phyloP scores from a whole-genome alignment of 148 eudicot genomes.

The Pharnaceum exiguum region DNA sequence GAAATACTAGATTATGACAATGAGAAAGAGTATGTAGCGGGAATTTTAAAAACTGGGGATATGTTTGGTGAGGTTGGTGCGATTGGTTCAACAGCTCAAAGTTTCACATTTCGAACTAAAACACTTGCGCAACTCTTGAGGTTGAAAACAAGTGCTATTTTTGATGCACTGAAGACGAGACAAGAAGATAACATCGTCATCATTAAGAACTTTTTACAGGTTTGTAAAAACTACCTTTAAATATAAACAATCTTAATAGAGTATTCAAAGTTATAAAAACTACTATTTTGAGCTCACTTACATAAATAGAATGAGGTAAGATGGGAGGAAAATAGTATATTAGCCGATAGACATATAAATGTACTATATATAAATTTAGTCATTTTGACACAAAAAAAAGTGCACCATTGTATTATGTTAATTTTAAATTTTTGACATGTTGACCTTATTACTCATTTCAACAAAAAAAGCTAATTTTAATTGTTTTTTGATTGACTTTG shows the following conservation, averaged over 20 bases:
- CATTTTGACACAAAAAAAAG: too few species aligned
- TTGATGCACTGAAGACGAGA: constrained; percentile 49
- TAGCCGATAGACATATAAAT: too few species aligned
- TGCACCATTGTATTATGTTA: too few species aligned
- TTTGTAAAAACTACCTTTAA: too few species aligned
- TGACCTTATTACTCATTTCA: too few species aligned
- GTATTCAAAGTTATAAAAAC: neutral
- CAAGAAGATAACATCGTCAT: constrained; percentile 52
- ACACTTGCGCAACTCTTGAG: constrained; percentile 71
- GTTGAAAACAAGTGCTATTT: constrained; percentile 45
- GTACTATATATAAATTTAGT: too few species aligned
- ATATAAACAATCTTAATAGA: too few species aligned
- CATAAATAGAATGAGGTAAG: too few species aligned
- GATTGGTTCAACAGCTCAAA: constrained; percentile 61
- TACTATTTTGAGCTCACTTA: neutral
- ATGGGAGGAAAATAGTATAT: too few species aligned
- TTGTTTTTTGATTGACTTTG: too few species aligned
- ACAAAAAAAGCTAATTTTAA: too few species aligned
- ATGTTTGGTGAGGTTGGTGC: constrained; percentile 90
- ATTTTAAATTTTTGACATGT: too few species aligned
- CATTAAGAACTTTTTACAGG: constrained; percentile 73
- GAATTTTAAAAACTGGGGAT: constrained; percentile 45
- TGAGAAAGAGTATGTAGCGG: constrained; percentile 46
- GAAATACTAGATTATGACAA: constrained; percentile 49
- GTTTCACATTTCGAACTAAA: constrained; percentile 63